These are phyloP conservation scores for Penicillium fuscoglaucum DNA, from an alignment of 2,329 filamentous ascomycete genomes.

Conservation along the genomic window DNA sequence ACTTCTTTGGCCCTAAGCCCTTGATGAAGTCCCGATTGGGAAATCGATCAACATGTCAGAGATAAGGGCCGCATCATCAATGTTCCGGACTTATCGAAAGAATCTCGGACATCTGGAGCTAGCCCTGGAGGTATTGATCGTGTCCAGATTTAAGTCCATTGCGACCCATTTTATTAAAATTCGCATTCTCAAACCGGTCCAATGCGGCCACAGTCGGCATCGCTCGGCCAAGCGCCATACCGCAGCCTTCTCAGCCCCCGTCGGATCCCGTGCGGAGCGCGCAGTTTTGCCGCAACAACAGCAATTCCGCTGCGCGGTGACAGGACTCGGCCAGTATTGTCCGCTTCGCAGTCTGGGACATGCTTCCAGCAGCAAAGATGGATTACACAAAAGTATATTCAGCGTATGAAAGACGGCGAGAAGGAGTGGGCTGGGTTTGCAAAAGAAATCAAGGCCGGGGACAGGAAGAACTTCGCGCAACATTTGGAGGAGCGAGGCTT, in stretches of 20 bases:
- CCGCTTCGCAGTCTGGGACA: background rate
- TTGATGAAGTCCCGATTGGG: background rate
- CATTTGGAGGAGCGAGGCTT: constrained; percentile 49
- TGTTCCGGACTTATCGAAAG: constrained; percentile 26
- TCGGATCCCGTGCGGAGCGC: constrained; percentile 23
- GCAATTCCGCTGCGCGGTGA: constrained; percentile 17
- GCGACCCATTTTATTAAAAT: constrained; percentile 2
- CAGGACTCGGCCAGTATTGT: constrained; percentile 18
- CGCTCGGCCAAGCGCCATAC: constrained; percentile 27
- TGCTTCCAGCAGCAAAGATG: constrained; percentile 33
- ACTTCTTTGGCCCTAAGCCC: background rate
- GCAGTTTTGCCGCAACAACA: constrained; percentile 28
- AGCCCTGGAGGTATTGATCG: background rate
- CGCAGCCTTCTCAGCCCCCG: constrained; percentile 14
- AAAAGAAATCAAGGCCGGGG: constrained; percentile 45
- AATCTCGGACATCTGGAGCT: constrained; percentile 16
- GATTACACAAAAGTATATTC: constrained; percentile 41
- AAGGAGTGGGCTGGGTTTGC: constrained; percentile 44
- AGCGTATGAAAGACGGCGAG: constrained; percentile 42
- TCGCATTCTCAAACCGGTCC: constrained; percentile 11
- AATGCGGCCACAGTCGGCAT: constrained; percentile 30
- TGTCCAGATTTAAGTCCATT: constrained; percentile 11
- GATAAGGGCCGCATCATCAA: constrained; percentile 21
- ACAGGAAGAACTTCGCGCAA: constrained; percentile 45
- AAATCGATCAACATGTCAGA: background rate